phyloP scores from a whole-genome alignment of 2,329 filamentous ascomycete genomes.

The Endoconidiophora laricicola region DNA sequence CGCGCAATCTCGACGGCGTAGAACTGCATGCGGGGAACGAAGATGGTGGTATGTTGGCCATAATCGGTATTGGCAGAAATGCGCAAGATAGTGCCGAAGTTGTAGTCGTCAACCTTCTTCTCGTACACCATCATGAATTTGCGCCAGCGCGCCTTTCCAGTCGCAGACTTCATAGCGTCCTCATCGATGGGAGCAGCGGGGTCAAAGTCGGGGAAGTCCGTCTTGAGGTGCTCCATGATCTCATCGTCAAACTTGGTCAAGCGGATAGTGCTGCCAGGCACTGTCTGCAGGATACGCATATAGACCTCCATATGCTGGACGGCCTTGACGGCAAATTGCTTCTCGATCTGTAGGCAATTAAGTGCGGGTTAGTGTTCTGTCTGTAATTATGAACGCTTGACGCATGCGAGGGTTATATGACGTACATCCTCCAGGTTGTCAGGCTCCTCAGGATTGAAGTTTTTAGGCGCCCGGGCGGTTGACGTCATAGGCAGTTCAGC shows the following conservation, averaged over 20 bases:
- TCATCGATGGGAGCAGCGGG: conserved; percentile 66
- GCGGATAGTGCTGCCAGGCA: conserved; percentile 73
- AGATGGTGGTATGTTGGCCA: conserved; percentile 76
- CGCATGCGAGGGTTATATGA: conserved; percentile 8
- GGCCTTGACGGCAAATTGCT: conserved; percentile 96
- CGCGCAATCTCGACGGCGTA: conserved; percentile 37
- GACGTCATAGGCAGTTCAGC: conserved; percentile 9
- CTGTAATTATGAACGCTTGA: not conserved
- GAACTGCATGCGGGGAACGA: conserved; percentile 45
- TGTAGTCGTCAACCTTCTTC: conserved; percentile 90
- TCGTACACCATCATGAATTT: conserved; percentile 89
- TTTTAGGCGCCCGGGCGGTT: conserved; percentile 7
- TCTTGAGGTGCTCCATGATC: conserved; percentile 75
- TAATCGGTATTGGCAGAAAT: conserved; percentile 68
- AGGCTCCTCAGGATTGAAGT: conserved; percentile 40
- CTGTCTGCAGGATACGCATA: conserved; percentile 85
- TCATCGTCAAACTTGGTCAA: conserved; percentile 92
- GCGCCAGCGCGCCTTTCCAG: conserved; percentile 85
- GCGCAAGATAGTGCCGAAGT: conserved; percentile 90
- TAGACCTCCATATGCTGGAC: conserved; percentile 96
- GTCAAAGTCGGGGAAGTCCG: conserved; percentile 86
- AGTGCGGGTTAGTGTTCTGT: not conserved
- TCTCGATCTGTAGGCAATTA: conserved; percentile 59
- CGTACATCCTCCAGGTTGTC: conserved; percentile 40
- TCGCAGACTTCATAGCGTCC: conserved; percentile 94